A percentile compares a stretch with the other conserved stretches of the same genome.
Conservation (phyloP, 805 yeast species). For the Sugiyamaella qingdaonensis region DNA sequence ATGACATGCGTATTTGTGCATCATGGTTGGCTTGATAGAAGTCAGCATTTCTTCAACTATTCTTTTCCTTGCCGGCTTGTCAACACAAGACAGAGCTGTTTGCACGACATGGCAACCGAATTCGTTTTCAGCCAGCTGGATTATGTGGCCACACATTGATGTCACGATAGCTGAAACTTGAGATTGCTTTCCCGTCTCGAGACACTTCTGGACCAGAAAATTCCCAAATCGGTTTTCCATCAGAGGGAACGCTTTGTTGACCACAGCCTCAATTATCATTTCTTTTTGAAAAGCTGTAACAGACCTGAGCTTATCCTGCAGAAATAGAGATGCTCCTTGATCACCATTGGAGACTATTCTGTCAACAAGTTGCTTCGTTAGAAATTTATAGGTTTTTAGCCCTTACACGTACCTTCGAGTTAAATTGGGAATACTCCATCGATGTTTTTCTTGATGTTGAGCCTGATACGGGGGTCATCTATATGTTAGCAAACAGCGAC, state of each 20-base stretch:
- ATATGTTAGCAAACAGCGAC: too few relatives aligned
- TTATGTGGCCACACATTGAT: constrained; percentile 31
- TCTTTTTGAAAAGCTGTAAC: constrained; percentile 30
- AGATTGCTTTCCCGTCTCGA: constrained; percentile 33
- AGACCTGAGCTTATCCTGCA: constrained; percentile 38
- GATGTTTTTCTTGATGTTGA: too few relatives aligned
- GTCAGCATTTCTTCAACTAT: constrained; percentile 37
- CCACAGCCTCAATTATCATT: constrained; percentile 30
- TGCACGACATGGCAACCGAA: constrained; percentile 44
- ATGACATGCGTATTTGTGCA: constrained; percentile 40
- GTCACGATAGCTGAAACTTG: constrained; percentile 26
- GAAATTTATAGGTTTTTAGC: neutral
- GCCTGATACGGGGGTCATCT: too few relatives aligned
- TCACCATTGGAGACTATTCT: constrained; percentile 34
- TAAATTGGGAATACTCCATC: neutral
- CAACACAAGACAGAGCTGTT: constrained; percentile 36
- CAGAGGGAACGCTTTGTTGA: constrained; percentile 28
- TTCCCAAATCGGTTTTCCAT: constrained; percentile 42
- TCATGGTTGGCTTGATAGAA: constrained; percentile 31
- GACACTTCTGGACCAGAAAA: constrained; percentile 39
- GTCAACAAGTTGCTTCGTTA: constrained; percentile 24
- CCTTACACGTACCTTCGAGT: neutral
- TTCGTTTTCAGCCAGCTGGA: constrained; percentile 33
- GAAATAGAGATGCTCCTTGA: constrained; percentile 40
- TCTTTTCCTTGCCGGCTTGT: constrained; percentile 24